Base-by-base conservation (phyloP, 352 stramenopile genomes). In the Phytophthora vignae region DNA sequence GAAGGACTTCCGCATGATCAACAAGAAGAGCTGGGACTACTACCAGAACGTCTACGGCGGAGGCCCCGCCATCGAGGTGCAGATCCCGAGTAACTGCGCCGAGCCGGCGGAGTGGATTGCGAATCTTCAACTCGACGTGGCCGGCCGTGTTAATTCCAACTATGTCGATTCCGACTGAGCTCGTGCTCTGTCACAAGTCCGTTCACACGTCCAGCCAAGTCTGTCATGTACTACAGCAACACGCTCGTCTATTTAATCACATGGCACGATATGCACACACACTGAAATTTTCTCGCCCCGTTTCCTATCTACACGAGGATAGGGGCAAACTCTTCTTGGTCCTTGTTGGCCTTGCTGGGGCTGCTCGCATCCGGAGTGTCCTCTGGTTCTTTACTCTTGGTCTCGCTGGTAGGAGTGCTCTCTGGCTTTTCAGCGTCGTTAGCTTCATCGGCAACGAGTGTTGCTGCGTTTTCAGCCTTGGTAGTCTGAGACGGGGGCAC, bases 1-100 rank as follows among this genome's bases (percentile, higher is more conserved):
- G 76, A 83, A 80, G 62, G 77, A 94, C 62, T 94, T 92, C 50
- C 83, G 87, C 29, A 81, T 94, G 76, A 92, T 94, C 73, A 94
- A 94, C 83, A 85, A 85, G 69, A 77, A 77, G 54, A 94, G 83
- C 69, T 94, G 87, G 87, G 84, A 92, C 21, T 91, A 81, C 52
- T 94, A 94, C 67, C 76, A 89, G 52, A 75, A 79, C 12, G 68
- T 87, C n/a, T 94, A 94, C 64, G 83, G 84, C 57, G 87, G 87
- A 6, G 85, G 87, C 0, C 87, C 87, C 9, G 84, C 83, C 22
- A 89, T 94, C 42, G 80, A 92, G 65, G 85, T 94, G 49, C 72
- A 73, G n/a, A 83, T 94, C 46, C 87, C 87, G 9, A 31, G 48
- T 1, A 69, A 90, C 62, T 92, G 84, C 50, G 76, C 70, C 11